phyloP scores from a whole-genome alignment of 1,284 basidiomycete genomes.

The Ustilago xerochloae region DNA sequence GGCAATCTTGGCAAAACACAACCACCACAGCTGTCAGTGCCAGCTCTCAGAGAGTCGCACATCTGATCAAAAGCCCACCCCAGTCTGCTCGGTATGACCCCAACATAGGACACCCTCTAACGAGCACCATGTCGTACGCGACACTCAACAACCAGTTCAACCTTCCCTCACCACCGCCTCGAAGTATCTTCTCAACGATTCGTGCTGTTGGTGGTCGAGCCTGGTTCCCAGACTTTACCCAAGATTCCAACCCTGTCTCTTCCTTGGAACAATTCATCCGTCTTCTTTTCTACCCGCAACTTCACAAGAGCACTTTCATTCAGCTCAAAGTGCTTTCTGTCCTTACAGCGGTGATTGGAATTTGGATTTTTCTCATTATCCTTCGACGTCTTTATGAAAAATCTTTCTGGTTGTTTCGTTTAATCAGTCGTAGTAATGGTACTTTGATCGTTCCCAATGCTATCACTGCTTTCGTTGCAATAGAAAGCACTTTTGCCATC shows the following conservation, averaged over 20 bases:
- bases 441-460: slow-evolving; percentile 42
- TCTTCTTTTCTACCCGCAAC: slow-evolving; percentile 21
- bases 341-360: slow-evolving; percentile 20
- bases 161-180: slow-evolving; percentile 19
- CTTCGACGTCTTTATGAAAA: slow-evolving; percentile 21
- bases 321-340: slow-evolving; percentile 39
- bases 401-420: slow-evolving; percentile 42
- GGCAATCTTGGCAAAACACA: too few species aligned
- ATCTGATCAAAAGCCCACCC: too few species aligned
- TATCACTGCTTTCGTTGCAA: slow-evolving; percentile 23
- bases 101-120: background rate
- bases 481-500: slow-evolving; percentile 27
- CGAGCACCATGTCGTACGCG: slow-evolving; percentile 29
- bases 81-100: background rate
- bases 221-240: slow-evolving; percentile 36
- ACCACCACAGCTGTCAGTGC: too few species aligned
- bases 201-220: slow-evolving; percentile 18
- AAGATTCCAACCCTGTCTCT: slow-evolving; percentile 11
- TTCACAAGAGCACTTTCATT: slow-evolving; percentile 15
- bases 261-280: slow-evolving; percentile 17
- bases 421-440: slow-evolving; percentile 26
- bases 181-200: slow-evolving; percentile 24
- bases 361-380: slow-evolving; percentile 37
- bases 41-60: too few species aligned
- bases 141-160: slow-evolving; percentile 20